These are phyloP conservation scores for Rhexocercosporidium sp. DNA, from an alignment of 2,329 filamentous ascomycete species.

Conservation along the genomic window DNA sequence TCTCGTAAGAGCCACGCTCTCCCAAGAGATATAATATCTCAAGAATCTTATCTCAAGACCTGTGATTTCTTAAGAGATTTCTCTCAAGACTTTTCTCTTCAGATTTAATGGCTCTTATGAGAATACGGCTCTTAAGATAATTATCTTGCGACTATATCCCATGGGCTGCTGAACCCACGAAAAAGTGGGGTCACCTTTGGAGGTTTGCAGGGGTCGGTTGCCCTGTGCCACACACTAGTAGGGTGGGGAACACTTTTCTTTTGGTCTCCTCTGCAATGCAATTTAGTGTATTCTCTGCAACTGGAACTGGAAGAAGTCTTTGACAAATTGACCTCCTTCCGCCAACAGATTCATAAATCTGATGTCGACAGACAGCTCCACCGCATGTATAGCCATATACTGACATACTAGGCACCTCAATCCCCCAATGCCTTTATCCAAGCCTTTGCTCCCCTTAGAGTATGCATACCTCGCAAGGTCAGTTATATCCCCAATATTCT, in stretches of 20 bases:
- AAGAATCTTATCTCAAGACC: neutral
- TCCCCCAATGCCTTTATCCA: conserved; percentile 15
- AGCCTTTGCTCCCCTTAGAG: neutral
- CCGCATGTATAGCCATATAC: conserved; percentile 28
- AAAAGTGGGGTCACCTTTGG: too few relatives aligned
- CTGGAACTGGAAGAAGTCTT: conserved; percentile 30
- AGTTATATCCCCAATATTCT: conserved; percentile 26
- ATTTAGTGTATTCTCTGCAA: conserved; percentile 20
- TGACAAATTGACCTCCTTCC: conserved; percentile 30
- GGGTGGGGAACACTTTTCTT: too few relatives aligned
- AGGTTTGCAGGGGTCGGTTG: too few relatives aligned
- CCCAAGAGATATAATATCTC: neutral
- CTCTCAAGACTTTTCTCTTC: neutral
- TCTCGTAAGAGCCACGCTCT: neutral
- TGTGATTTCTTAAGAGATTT: neutral
- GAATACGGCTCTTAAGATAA: neutral
- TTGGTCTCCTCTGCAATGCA: too few relatives aligned
- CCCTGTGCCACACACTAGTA: too few relatives aligned
- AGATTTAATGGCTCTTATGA: neutral
- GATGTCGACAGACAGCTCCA: conserved; percentile 15
- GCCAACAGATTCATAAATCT: conserved; percentile 28
- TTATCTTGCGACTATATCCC: neutral
- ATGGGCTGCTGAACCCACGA: too few relatives aligned
- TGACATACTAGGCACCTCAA: conserved; percentile 28
- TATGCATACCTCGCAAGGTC: conserved; percentile 26